phyloP scores from a whole-genome alignment of 495 filamentous ascomycete genomes.

The Lichina pygmaea region DNA sequence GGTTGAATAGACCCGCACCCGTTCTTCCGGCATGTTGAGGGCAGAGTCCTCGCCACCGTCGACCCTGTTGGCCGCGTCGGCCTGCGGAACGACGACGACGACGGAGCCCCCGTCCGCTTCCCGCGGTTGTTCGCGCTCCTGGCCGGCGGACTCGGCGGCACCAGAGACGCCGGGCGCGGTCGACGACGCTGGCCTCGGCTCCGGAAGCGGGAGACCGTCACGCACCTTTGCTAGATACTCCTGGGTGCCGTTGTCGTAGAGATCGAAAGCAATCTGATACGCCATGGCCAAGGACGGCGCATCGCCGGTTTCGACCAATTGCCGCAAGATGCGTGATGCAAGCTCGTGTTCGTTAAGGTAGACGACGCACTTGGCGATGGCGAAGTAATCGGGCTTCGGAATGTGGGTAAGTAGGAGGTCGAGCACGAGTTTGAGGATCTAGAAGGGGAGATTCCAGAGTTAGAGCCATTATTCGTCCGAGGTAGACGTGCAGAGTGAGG shows the following conservation, averaged over 20 bases:
- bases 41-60: neutral
- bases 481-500: neutral
- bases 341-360: constrained; percentile 81
- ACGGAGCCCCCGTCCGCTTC: constrained; percentile 19
- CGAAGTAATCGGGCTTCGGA: constrained; percentile 81
- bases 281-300: constrained; percentile 53
- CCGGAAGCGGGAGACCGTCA: constrained; percentile 35
- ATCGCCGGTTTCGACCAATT: constrained; percentile 60
- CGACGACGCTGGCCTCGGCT: constrained; percentile 3
- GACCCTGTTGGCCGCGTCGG: neutral
- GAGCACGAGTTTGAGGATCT: constrained; percentile 69
- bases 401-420: constrained; percentile 60
- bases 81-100: neutral
- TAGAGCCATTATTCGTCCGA: constrained; percentile 3
- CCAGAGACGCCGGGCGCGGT: constrained; percentile 4
- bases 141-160: constrained; percentile 11
- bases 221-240: constrained; percentile 85
- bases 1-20: constrained; percentile 38
- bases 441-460: constrained; percentile 8
- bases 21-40: constrained; percentile 15
- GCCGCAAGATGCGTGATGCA: constrained; percentile 64
- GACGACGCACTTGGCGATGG: constrained; percentile 93
- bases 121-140: constrained; percentile 19
- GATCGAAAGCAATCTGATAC: constrained; percentile 93
- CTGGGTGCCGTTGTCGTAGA: constrained; percentile 94